A percentile compares a stretch with the other conserved stretches of the same genome.
phyloP scores from a whole-genome alignment of 2,329 filamentous ascomycete genomes.

The Cytospora schulzeri region DNA sequence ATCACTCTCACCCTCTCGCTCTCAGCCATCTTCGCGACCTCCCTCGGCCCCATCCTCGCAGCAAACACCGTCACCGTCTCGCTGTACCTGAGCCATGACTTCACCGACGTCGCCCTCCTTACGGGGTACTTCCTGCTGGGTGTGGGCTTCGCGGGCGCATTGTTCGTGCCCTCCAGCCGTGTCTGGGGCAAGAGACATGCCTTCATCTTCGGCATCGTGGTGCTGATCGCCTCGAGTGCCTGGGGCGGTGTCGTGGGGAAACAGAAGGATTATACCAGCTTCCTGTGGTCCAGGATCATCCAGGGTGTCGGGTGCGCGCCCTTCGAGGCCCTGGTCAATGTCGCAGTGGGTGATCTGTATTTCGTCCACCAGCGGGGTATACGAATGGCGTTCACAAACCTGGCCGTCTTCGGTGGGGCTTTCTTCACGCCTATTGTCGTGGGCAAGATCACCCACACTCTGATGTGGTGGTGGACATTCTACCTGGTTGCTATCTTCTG shows the following conservation, averaged over 20 bases:
- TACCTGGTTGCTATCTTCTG: constrained; percentile 86
- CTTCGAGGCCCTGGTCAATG: constrained; percentile 88
- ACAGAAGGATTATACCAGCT: constrained; percentile 64
- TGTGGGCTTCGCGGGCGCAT: constrained; percentile 76
- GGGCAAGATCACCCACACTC: constrained; percentile 75
- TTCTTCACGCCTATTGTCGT: constrained; percentile 84
- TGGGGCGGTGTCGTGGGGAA: constrained; percentile 73
- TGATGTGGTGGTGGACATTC: constrained; percentile 88
- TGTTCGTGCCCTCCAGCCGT: constrained; percentile 84
- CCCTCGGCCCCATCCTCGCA: constrained; percentile 82
- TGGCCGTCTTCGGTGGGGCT: constrained; percentile 59
- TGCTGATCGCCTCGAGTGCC: constrained; percentile 72
- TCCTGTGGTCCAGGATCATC: constrained; percentile 78
- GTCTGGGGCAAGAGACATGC: constrained; percentile 93
- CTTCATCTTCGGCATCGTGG: constrained; percentile 74
- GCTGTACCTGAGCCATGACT: constrained; percentile 63
- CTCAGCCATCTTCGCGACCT: constrained; percentile 79
- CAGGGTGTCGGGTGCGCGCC: constrained; percentile 87
- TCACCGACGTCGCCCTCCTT: constrained; percentile 77
- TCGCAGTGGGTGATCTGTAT: constrained; percentile 85
- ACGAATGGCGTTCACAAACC: constrained; percentile 78
- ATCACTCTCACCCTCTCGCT: constrained; percentile 79
- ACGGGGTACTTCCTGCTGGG: constrained; percentile 88
- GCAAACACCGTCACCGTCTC: constrained; percentile 82
- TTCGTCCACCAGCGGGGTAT: constrained; percentile 84